These are phyloP conservation scores for Eucalyptus sp. DNA, from an alignment of 345 rosid genomes.

Conservation along the genomic window DNA sequence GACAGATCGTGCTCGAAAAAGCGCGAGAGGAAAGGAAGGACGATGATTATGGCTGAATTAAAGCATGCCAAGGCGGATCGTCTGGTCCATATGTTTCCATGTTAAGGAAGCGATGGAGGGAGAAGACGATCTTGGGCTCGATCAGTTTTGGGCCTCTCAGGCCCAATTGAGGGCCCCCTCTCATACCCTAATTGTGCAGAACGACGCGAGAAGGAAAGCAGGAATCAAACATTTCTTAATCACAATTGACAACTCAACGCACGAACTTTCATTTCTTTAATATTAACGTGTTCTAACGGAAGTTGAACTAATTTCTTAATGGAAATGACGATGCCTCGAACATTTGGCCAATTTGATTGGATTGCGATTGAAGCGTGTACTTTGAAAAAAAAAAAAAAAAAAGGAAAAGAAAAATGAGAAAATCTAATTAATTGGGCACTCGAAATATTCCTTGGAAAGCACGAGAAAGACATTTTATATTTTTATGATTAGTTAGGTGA, in stretches of 20 bases:
- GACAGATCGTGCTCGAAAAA: background rate
- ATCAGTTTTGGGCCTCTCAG: background rate
- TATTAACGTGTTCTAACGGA: background rate
- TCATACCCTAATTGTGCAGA: background rate
- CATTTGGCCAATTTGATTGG: background rate
- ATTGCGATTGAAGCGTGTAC: background rate
- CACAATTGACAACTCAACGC: background rate
- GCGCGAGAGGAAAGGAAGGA: background rate
- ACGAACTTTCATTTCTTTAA: background rate
- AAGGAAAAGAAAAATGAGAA: background rate
- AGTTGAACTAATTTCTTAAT: background rate
- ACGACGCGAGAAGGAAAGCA: background rate
- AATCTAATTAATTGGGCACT: background rate
- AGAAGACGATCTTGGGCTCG: background rate
- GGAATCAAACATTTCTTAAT: background rate
- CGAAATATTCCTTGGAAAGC: background rate
- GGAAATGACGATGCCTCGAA: background rate
- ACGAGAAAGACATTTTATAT: background rate
- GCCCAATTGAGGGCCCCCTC: background rate
- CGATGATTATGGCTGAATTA: background rate
- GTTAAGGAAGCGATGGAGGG: background rate
- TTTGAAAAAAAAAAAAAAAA: background rate
- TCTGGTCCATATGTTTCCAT: background rate
- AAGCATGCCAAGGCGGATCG: background rate
- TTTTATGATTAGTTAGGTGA: background rate